phyloP scores from a whole-genome alignment of 139 green algal genomes.

The Coelastrella sp. region DNA sequence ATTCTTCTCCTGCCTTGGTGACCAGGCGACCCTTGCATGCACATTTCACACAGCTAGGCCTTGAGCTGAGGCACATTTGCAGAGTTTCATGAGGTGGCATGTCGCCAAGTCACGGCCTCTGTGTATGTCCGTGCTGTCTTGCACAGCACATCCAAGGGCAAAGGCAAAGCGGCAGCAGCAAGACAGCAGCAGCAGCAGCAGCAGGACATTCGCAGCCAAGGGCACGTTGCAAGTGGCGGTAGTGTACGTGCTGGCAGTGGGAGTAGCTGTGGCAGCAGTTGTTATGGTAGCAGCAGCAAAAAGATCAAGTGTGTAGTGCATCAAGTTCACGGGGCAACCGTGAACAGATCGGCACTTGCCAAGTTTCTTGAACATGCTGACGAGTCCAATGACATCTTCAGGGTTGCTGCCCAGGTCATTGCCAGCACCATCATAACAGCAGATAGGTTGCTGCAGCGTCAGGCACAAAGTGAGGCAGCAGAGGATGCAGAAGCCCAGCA shows the following conservation, averaged over 20 bases:
- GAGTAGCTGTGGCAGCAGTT: constrained; percentile 14
- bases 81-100: too few species aligned
- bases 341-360: constrained; percentile 49
- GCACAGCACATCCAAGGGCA: background rate
- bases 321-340: constrained; percentile 31
- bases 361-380: constrained; percentile 74
- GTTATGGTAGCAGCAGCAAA: constrained; percentile 43
- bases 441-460: constrained; percentile 20
- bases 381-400: constrained; percentile 83
- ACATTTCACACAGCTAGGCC: too few species aligned
- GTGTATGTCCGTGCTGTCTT: background rate
- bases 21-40: too few species aligned
- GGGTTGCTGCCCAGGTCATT: constrained; percentile 61
- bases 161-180: background rate
- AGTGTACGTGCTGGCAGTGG: background rate
- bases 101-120: too few species aligned
- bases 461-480: constrained; percentile 15
- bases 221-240: background rate
- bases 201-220: background rate
- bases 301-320: background rate
- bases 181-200: constrained; percentile 1
- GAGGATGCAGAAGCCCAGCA: constrained; percentile 20
- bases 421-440: constrained; percentile 51
- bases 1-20: too few species aligned
- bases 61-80: too few species aligned